Percentiles rank a stretch among this genome's conserved stretches.
phyloP scores from a whole-genome alignment of 176 grass and related monocot species.

The Oryza australiensis region DNA sequence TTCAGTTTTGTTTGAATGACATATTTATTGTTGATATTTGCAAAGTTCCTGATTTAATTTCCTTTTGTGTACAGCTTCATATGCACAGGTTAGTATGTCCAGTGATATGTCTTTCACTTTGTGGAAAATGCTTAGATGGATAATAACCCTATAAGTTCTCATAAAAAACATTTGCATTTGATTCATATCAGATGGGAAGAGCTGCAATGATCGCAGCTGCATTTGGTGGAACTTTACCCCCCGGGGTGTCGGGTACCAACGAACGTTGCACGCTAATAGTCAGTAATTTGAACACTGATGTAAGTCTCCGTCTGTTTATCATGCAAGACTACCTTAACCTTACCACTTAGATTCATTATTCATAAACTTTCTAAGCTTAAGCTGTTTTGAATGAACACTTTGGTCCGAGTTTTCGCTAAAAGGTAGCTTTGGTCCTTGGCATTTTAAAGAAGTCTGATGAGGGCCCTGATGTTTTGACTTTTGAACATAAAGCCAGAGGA shows the following conservation, averaged over 20 bases:
- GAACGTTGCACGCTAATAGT: conserved; percentile 89
- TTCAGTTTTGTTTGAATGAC: conserved; percentile 7
- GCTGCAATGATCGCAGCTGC: conserved; percentile 73
- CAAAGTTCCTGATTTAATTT: conserved; percentile 15
- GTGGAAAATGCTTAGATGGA: conserved; percentile 12
- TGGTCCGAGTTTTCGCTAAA: neutral
- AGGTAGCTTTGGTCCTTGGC: neutral
- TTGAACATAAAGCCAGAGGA: neutral
- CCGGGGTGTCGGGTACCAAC: conserved; percentile 70
- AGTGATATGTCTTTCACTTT: conserved; percentile 2
- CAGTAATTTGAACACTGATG: conserved; percentile 93
- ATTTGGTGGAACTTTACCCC: conserved; percentile 75
- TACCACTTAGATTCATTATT: neutral
- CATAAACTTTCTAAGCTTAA: neutral
- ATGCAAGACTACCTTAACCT: neutral
- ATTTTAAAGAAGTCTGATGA: neutral
- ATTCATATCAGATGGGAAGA: conserved; percentile 69
- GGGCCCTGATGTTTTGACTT: neutral
- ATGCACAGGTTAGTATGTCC: conserved; percentile 65
- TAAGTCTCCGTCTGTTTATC: conserved; percentile 54
- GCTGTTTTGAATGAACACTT: neutral
- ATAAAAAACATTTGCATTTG: conserved; percentile 32
- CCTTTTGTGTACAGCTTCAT: conserved; percentile 56
- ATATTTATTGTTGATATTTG: conserved; percentile 11
- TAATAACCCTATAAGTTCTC: neutral